phyloP scores from a whole-genome alignment of 495 filamentous ascomycete genomes.

The Aspergillus funiculosus region DNA sequence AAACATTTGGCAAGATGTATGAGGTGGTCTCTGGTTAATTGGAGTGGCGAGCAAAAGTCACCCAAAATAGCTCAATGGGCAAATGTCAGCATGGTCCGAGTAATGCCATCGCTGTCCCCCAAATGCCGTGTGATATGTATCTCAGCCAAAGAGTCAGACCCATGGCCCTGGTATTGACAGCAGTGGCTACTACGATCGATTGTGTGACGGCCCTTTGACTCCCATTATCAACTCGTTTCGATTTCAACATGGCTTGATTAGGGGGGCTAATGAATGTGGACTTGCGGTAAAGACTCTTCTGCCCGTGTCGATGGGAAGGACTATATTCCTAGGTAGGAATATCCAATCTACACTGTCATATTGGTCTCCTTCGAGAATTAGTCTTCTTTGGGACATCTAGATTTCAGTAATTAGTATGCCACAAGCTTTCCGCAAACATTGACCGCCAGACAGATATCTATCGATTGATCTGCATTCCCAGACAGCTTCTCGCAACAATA shows the following conservation, averaged over 20 bases:
- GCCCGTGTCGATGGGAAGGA: neutral
- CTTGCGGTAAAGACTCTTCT: neutral
- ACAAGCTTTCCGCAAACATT: too few species aligned
- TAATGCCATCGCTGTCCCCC: neutral
- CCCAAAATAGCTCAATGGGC: too few species aligned
- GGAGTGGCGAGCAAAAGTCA: too few species aligned
- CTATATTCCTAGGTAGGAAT: neutral
- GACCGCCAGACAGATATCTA: constrained; percentile 1
- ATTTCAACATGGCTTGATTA: too few species aligned
- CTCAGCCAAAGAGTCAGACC: neutral
- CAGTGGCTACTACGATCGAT: neutral
- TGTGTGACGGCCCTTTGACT: neutral
- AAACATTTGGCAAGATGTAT: too few species aligned
- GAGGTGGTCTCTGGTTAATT: too few species aligned
- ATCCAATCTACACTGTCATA: constrained; percentile 1
- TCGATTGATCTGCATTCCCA: constrained; percentile 3
- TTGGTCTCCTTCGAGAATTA: neutral
- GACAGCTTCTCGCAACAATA: constrained; percentile 3
- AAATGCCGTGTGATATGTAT: constrained; percentile 6
- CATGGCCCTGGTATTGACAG: constrained; percentile 2
- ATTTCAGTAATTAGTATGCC: too few species aligned
- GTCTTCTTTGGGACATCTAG: too few species aligned
- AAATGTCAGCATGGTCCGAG: neutral
- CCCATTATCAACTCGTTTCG: too few species aligned
- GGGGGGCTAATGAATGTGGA: too few species aligned